Evolutionary conservation across 2,329 filamentous ascomycete species (phyloP).

Genomic region (Knoxdaviesia capensis): DNA sequence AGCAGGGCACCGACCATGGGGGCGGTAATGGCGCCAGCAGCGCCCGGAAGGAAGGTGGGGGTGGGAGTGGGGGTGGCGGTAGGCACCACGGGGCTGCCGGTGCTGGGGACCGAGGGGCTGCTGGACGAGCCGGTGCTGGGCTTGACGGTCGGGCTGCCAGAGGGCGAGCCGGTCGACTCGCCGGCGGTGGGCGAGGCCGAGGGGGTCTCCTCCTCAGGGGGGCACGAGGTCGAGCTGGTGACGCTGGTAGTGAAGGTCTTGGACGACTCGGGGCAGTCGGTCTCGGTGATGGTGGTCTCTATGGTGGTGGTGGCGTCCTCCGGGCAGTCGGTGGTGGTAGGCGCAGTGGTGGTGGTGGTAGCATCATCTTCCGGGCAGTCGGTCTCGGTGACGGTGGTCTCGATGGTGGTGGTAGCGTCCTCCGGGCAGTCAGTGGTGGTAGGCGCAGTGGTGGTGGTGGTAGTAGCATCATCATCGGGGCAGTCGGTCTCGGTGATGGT

Average conservation of each 20-base stretch:
- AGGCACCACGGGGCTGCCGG: neutral
- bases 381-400: neutral
- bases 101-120: neutral
- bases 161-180: neutral
- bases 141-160: too few species aligned
- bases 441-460: neutral
- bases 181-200: neutral
- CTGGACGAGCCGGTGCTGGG: too few species aligned
- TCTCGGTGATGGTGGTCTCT: neutral
- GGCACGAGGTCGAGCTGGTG: neutral
- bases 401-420: neutral
- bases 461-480: neutral
- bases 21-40: neutral
- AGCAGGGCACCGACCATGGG: neutral
- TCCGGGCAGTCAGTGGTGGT: neutral
- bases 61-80: neutral
- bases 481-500: constrained; percentile 1
- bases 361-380: too few species aligned
- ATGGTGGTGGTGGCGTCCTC: neutral
- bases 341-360: neutral
- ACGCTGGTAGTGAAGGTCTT: neutral
- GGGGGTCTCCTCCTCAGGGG: neutral
- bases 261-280: neutral
- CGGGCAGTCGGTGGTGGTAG: neutral
- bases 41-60: neutral